Base-by-base conservation (phyloP, 352 stramenopile genomes). In the Globisporangium cederbergense region DNA sequence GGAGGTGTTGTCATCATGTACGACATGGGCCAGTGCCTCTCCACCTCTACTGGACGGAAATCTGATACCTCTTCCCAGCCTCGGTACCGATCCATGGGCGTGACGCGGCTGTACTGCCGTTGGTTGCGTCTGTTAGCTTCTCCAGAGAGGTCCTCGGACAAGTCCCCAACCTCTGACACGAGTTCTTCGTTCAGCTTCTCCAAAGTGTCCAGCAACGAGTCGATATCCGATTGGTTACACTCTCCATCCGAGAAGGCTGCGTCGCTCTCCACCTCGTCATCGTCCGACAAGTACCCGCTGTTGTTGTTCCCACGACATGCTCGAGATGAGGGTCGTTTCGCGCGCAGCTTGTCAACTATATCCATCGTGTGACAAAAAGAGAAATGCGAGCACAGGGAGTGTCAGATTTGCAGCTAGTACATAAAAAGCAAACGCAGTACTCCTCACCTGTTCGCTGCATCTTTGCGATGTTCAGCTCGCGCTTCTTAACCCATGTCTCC, bases 401-500 rank as follows among this genome's bases (percentile, higher is more conserved):
- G 25, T 42, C 10, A 54, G 42, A 5, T 36, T 5, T 18, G 30
- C 30, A 40, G 28, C 9, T 42, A 9, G 9, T 14, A 42, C 4
- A 9, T 34, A 13, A 36, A 18, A 50, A 30, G 30, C 13, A 64
- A 34, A 52, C 38, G 16, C 16, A 43, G 6, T 25, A 4, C n/a
- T 53, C 22, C 40, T 3, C 45, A 75, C 70, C 72, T 69, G 49
- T 64, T 22, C 58, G 66, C 67, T 66, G 64, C 75, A 85, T 74
- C 16, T 77, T 70, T 0, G 64, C 50, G 9, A 90, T 59, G 40
- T 86, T 88, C 30, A 65, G 64, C 61, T 90, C 70, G 38, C 81
- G 70, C 20, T 69, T 67, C 22, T 78, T 67, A 51, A 88, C 64
- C 81, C 81, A 90, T 32, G 58, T 53, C 30, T 88, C 78, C 18